Evolutionary conservation across 2,329 filamentous ascomycete genomes (phyloP), one percentile per base, ranked within the genome.

Genomic region (Fusarium udum): DNA sequence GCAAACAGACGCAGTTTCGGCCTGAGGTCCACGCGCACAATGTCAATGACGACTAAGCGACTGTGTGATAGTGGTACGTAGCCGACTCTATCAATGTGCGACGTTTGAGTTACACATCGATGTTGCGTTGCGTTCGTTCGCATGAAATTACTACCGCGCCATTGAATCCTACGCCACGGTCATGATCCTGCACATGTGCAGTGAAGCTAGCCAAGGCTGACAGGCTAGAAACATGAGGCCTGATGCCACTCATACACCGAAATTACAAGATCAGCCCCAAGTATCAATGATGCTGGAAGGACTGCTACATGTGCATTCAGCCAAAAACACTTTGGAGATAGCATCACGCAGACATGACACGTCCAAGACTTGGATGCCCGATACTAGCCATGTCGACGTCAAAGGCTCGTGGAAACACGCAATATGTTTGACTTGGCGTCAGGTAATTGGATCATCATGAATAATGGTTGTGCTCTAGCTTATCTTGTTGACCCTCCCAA

Each of bases 241-340:
- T 15, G 14, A 22, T 13, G 14, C 12, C 24, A 39, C 24, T 40
- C 43, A 18, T 37, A 55, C 65, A 62, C 46, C 63, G 63, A 67
- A 61, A 61, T 67, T 32, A 48, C 65, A 68, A 68, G 13, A 28
- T 43, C 34, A 62, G 40, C 45, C 10, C 64, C 24, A 36, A 18
- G 61, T 40, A 68, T 67, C 36, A 48, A 18, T 6, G 22, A 10
- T n/a, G 20, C 13, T 24, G 31, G n/a, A 39, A 46, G 22, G 31
- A 32, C 37, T 8, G 40, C n/a, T 14, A 15, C 63, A 63, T 40
- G 24, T 68, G 65, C 48, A 43, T 22, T 26, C 15, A 34, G 36
- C 16, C 16, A 45, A 24, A 59, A 46, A 12, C 26, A 59, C 26
- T 20, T 9, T 37, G 18, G 14, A 14, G 14, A 22, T 18, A 20